Base-by-base conservation (phyloP, 805 yeast genomes). In the Candida insectorum region DNA sequence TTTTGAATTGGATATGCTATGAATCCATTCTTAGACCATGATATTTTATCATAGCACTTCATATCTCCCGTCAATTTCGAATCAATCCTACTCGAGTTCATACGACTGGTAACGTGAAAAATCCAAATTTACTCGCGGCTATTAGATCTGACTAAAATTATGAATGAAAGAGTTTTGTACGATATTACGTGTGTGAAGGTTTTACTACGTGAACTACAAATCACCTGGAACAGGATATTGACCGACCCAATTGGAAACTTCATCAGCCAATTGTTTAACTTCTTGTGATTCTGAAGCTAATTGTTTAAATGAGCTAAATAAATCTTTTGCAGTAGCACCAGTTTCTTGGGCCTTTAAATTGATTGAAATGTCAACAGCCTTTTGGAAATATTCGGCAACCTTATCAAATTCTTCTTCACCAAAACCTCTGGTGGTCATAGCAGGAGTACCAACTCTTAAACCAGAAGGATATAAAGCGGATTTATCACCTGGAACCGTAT, bases 401-500 rank as follows among this genome's bases (percentile, higher is more conserved):
- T 74, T 77, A 51, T 64, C 74, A 63, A 91, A 93, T 58, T 93
- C 97, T 40, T 70, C 81, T 61, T 85, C 88, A 40, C 88, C 85
- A 52, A 88, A 77, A 48, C 98, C 98, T 71, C 98, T 86, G 39
- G 97, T 86, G 45, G 96, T 79, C 97, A 91, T 91, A 37, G 97
- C 97, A 47, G 98, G 98, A 32, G 98, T 85, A 56, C 98, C 98
- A 43, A 91, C 83, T 71, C 98, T 85, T 46, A 91, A 79, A 61
- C 98, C 98, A 52, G 95, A 91, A 59, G 98, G 97, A 45, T 88
- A 91, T 45, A 91, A 75, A 34, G 97, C 97, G 28, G 95, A 84
- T 66, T 84, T 86, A 69, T 91, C 98, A 58, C 97, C 97, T 44
- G 98, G 97, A 46, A 91, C 87, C 29, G 98, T 82, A 78, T 93